phyloP scores from a whole-genome alignment of 2,329 filamentous ascomycete species.

The Diaporthe vaccinii region DNA sequence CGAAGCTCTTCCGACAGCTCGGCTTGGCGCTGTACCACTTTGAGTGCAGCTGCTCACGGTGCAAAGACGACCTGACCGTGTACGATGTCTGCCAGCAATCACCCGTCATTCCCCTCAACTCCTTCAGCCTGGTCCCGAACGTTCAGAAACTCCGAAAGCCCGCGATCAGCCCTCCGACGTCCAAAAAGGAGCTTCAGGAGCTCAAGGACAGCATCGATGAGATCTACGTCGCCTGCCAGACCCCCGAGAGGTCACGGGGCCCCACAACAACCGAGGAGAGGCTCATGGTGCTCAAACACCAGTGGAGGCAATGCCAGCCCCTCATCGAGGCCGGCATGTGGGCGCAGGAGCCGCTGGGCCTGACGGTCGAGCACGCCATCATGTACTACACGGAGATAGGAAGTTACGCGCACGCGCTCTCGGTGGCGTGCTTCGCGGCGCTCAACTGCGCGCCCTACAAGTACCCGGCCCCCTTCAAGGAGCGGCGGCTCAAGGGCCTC shows the following conservation, averaged over 20 bases:
- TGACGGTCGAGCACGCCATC: conserved; percentile 59
- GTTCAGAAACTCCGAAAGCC: conserved; percentile 50
- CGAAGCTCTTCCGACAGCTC: conserved; percentile 57
- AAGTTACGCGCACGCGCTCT: conserved; percentile 59
- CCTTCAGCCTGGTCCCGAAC: conserved; percentile 60
- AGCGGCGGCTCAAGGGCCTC: conserved; percentile 63
- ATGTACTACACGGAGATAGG: conserved; percentile 59
- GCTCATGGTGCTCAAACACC: conserved; percentile 46
- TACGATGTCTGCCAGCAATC: conserved; percentile 64
- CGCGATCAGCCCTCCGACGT: conserved; percentile 48
- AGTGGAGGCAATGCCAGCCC: conserved; percentile 55
- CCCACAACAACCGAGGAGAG: conserved; percentile 38
- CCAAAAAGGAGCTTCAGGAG: conserved; percentile 44
- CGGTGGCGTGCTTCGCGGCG: conserved; percentile 62
- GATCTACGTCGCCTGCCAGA: conserved; percentile 49
- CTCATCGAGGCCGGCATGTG: conserved; percentile 56
- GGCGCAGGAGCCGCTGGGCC: conserved; percentile 64
- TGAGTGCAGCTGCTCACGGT: conserved; percentile 64
- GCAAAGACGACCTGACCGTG: conserved; percentile 63
- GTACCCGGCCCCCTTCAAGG: conserved; percentile 63
- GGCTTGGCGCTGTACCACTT: conserved; percentile 66
- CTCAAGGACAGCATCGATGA: conserved; percentile 48
- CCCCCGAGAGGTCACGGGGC: conserved; percentile 35
- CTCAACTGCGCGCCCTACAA: conserved; percentile 64
- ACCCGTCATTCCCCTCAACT: conserved; percentile 59